Percentiles rank a stretch among this genome's conserved stretches.
Evolutionary conservation across 192 early-diverging fungal genomes (phyloP).

Genomic region (Backusella tuberculispora): DNA sequence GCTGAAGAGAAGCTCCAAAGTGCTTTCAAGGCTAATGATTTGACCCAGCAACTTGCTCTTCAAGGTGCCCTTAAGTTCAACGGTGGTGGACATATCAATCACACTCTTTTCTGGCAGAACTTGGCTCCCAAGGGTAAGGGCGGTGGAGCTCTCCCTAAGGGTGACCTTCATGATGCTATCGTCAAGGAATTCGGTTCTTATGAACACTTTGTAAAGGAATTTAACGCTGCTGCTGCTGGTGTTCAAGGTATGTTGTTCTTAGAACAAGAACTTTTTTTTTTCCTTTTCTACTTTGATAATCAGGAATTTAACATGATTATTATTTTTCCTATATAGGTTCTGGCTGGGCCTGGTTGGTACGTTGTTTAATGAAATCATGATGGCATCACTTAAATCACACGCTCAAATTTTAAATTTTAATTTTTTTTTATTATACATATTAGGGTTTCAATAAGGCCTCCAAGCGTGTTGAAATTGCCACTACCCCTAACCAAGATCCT

Average conservation of each 20-base stretch:
- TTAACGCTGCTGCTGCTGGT: slow-evolving; percentile 79
- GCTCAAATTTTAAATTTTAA: background rate
- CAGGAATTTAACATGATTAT: slow-evolving; percentile 19
- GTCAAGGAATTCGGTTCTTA: slow-evolving; percentile 82
- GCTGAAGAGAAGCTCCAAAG: slow-evolving; percentile 89
- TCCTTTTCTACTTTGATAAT: background rate
- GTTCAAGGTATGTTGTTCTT: slow-evolving; percentile 66
- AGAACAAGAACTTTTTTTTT: background rate
- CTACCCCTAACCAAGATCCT: slow-evolving; percentile 91
- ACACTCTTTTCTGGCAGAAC: slow-evolving; percentile 95
- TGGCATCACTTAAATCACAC: slow-evolving; percentile 10
- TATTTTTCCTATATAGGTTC: slow-evolving; percentile 49
- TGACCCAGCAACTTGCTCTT: slow-evolving; percentile 74
- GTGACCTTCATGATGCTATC: slow-evolving; percentile 74
- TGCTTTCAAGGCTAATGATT: slow-evolving; percentile 70
- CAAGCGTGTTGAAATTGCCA: slow-evolving; percentile 83
- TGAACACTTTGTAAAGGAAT: slow-evolving; percentile 75
- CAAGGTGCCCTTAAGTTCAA: slow-evolving; percentile 90
- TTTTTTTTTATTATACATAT: background rate
- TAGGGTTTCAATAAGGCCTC: slow-evolving; percentile 80
- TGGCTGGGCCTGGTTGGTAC: slow-evolving; percentile 95
- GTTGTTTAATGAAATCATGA: slow-evolving; percentile 11
- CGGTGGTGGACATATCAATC: slow-evolving; percentile 91
- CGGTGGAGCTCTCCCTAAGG: slow-evolving; percentile 76
- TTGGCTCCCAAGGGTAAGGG: slow-evolving; percentile 81